Percentiles rank a stretch among this genome's conserved stretches.
Evolutionary conservation across 2,329 filamentous ascomycete species (phyloP).

Genomic region (Epichloe coenophiala): DNA sequence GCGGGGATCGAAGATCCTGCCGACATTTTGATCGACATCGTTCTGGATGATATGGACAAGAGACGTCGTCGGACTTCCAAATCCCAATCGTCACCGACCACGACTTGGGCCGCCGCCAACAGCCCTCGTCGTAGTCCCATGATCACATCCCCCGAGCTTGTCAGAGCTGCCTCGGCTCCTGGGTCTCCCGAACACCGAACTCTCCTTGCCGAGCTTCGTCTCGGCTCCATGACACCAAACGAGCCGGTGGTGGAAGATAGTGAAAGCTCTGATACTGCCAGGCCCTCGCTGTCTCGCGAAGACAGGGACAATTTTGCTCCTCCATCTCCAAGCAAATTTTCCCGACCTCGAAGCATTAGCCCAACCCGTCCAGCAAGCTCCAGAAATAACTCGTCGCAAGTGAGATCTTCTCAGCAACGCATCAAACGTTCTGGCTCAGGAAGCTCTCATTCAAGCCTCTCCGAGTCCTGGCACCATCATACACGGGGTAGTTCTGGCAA

Average conservation of each 20-base stretch:
- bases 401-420: slow-evolving; percentile 59
- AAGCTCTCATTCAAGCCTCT: slow-evolving; percentile 74
- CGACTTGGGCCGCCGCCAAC: slow-evolving; percentile 46
- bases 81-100: slow-evolving; percentile 64
- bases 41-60: slow-evolving; percentile 92
- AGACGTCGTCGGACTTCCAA: slow-evolving; percentile 79
- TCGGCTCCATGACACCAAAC: slow-evolving; percentile 45
- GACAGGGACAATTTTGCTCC: slow-evolving; percentile 31
- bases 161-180: slow-evolving; percentile 55
- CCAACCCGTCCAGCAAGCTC: slow-evolving; percentile 65
- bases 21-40: slow-evolving; percentile 83
- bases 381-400: slow-evolving; percentile 54
- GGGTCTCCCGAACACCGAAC: slow-evolving; percentile 42
- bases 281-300: slow-evolving; percentile 30
- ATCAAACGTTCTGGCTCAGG: slow-evolving; percentile 79
- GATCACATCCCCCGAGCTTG: slow-evolving; percentile 49
- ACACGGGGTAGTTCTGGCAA: slow-evolving; percentile 67
- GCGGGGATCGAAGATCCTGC: slow-evolving; percentile 80
- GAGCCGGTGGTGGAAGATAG: slow-evolving; percentile 34
- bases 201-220: slow-evolving; percentile 35
- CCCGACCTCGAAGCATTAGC: slow-evolving; percentile 62
- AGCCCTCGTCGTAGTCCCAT: slow-evolving; percentile 51
- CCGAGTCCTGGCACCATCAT: slow-evolving; percentile 46
- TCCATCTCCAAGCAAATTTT: slow-evolving; percentile 28
- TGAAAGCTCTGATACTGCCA: slow-evolving; percentile 17